These are phyloP conservation scores for Dendryphion nanum DNA, from an alignment of 2,329 filamentous ascomycete species.

Conservation along the genomic window DNA sequence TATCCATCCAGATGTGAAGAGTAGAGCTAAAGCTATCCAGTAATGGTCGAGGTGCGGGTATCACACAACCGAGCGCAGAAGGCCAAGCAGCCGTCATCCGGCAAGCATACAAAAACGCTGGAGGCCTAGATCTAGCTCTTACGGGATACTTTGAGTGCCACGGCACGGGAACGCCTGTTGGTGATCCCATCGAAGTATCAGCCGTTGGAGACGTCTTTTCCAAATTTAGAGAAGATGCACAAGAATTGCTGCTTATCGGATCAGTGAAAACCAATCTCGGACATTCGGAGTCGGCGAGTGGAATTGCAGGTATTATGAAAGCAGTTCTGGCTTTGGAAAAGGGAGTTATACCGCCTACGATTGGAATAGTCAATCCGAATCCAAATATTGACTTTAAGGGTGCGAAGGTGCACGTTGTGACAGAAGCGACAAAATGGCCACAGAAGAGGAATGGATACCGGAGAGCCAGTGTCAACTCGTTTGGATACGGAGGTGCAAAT, in stretches of 20 bases:
- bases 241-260: constrained; percentile 21
- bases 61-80: constrained; percentile 14
- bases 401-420: constrained; percentile 5
- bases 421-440: constrained; percentile 9
- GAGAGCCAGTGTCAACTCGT: constrained; percentile 9
- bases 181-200: constrained; percentile 25
- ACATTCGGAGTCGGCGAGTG: constrained; percentile 38
- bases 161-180: constrained; percentile 29
- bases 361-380: constrained; percentile 10
- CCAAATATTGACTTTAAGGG: constrained; percentile 8
- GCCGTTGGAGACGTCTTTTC: constrained; percentile 14
- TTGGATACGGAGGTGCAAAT: constrained; percentile 14
- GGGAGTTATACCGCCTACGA: constrained; percentile 23
- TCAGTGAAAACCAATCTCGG: constrained; percentile 39
- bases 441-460: neutral
- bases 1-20: neutral
- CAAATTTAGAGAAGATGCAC: neutral
- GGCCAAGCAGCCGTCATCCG: constrained; percentile 20
- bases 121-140: constrained; percentile 1
- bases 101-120: constrained; percentile 15
- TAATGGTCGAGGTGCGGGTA: constrained; percentile 13
- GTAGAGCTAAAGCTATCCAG: constrained; percentile 1
- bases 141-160: constrained; percentile 22
- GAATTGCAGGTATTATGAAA: constrained; percentile 34
- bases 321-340: constrained; percentile 39